Percentiles rank a stretch among this genome's conserved stretches.
Evolutionary conservation across 2,329 filamentous ascomycete species (phyloP).

Genomic region (Zymoseptoria ardabiliae): DNA sequence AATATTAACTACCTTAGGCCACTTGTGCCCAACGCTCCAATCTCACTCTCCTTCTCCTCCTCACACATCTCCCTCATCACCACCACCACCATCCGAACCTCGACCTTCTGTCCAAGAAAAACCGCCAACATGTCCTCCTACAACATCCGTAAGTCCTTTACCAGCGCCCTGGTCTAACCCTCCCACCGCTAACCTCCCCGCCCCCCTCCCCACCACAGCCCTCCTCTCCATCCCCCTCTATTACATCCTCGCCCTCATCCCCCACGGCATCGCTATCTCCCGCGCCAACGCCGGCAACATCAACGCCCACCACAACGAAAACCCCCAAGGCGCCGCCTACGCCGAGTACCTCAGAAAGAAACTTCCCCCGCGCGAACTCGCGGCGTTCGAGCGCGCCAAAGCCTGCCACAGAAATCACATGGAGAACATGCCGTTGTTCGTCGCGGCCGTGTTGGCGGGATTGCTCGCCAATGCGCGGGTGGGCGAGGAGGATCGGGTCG

Average conservation of each 20-base stretch:
- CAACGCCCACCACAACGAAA: slow-evolving; percentile 37
- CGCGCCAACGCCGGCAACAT: slow-evolving; percentile 33
- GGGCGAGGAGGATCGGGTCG: slow-evolving; percentile 21
- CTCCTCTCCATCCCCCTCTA: slow-evolving; percentile 40
- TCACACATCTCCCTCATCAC: too few species aligned
- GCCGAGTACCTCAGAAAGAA: slow-evolving; percentile 32
- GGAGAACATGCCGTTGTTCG: slow-evolving; percentile 42
- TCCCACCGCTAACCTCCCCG: not conserved
- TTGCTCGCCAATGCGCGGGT: slow-evolving; percentile 33
- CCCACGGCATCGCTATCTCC: slow-evolving; percentile 33
- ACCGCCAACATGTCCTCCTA: not conserved
- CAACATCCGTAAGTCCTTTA: not conserved
- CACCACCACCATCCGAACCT: not conserved
- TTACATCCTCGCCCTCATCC: slow-evolving; percentile 36
- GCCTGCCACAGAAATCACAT: slow-evolving; percentile 41
- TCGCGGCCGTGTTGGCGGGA: slow-evolving; percentile 37
- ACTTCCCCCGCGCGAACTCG: slow-evolving; percentile 32
- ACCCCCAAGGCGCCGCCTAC: slow-evolving; percentile 30
- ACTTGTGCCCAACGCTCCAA: not conserved
- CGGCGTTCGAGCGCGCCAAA: slow-evolving; percentile 39
- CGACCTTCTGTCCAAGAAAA: not conserved
- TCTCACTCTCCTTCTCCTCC: too few species aligned
- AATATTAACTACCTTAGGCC: not conserved
- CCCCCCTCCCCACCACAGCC: slow-evolving; percentile 29
- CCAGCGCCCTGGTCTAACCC: too few species aligned